Conservation (phyloP, 805 yeast genomes). For the Zygosaccharomyces bailii region DNA sequence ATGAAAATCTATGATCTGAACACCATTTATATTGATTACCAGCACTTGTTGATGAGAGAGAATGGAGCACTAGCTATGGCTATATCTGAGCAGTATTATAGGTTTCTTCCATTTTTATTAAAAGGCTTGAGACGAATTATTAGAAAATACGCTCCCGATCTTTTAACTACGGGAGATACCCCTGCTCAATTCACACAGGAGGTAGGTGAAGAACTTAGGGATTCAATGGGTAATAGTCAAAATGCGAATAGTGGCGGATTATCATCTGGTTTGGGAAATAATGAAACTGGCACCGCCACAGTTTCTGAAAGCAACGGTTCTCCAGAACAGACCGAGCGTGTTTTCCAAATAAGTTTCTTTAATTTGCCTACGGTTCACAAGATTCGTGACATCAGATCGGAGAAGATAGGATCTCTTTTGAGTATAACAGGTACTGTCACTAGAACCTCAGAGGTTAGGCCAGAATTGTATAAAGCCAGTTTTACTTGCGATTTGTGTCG, state of each 20-base stretch:
- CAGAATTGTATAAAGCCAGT: constrained; percentile 82
- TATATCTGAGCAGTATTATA: constrained; percentile 83
- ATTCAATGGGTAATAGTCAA: constrained; percentile 13
- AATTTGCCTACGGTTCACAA: constrained; percentile 78
- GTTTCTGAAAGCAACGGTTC: constrained; percentile 41
- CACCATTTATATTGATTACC: constrained; percentile 81
- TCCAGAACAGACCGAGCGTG: constrained; percentile 55
- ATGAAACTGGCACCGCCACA: constrained; percentile 17
- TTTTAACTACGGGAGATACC: constrained; percentile 48
- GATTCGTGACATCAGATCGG: constrained; percentile 87
- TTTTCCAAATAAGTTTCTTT: constrained; percentile 87
- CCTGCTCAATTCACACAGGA: constrained; percentile 22
- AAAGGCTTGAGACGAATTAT: constrained; percentile 72
- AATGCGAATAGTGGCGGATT: constrained; percentile 6
- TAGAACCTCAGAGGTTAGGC: constrained; percentile 92
- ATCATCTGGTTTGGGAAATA: constrained; percentile 7
- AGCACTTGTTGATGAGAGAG: constrained; percentile 69
- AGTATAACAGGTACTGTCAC: constrained; percentile 93
- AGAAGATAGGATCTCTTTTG: constrained; percentile 78
- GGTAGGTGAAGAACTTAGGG: constrained; percentile 33
- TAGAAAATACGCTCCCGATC: constrained; percentile 68
- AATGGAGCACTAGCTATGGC: constrained; percentile 89
- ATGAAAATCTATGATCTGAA: constrained; percentile 72
- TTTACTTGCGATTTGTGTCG: constrained; percentile 88
- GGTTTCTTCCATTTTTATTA: constrained; percentile 82